Base-by-base conservation (phyloP, 306 rosid species). In the Boehmeria nivea region DNA sequence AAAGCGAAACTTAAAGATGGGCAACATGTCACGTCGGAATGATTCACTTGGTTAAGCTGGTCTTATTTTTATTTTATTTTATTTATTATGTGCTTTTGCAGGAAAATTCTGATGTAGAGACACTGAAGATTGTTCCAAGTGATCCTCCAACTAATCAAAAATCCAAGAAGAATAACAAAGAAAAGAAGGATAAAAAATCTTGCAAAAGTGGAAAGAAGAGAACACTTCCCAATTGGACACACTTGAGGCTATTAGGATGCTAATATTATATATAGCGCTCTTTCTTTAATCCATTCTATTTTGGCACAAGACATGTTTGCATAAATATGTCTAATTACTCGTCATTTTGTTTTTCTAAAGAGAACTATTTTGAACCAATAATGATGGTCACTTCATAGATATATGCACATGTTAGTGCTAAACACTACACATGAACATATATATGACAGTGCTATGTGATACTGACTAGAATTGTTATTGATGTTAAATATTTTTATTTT, bases 241-340 rank as follows among this genome's bases (percentile, higher is more conserved):
- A 68, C 60, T 63, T 82, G 19, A 77, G 78, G 53, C 27, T 80
- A 33, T 51, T 88, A 49, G 96, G 91, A n/a, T 85, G 94, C 72
- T 78, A 57, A 67, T 68, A 5, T 18, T 18, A 5, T 14, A 10
- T 12, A 1, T 18, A 17, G 12, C 17, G 8, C 57, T 51, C 4
- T 27, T 27, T 24, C 9, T 42, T 27, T 47, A 16, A 7, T 18
- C 25, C 28, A 37, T 36, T 55, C 13, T 42, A 18, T 16, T 57
- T 22, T 56, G 16, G 9, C 43, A 8, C 2, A 19, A 27, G 42
- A 38, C 21, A 38, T 13, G 23, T 34, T 28, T 36, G 22, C 12
- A 27, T 48, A 34, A 17, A 27, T 14, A 43, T 34, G 27, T 42
- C 33, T 25, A 23, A 20, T 8, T 22, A 11, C 17, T 1, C 36